Conservation (phyloP, 345 rosid genomes). For the Durio zibethinus region DNA sequence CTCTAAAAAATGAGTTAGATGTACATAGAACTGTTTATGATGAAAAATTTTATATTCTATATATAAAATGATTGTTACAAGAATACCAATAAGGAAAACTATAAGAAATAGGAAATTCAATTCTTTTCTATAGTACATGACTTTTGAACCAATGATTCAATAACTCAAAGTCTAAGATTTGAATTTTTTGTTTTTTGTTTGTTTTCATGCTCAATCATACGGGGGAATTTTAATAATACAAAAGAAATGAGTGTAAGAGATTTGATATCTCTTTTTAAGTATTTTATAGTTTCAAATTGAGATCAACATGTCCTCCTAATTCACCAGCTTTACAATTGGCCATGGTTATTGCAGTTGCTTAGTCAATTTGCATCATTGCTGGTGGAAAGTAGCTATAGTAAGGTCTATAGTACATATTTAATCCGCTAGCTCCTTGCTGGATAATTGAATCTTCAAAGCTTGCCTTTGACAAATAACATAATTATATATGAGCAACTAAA, state of each 20-base stretch:
- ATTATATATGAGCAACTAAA: not conserved
- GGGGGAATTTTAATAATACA: too few relatives aligned
- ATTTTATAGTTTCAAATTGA: slow-evolving; percentile 43
- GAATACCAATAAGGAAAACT: too few relatives aligned
- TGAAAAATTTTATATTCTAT: too few relatives aligned
- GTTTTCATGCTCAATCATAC: not conserved
- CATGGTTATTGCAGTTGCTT: not conserved
- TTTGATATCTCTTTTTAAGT: not conserved
- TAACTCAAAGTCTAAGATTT: not conserved
- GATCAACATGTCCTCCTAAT: slow-evolving; percentile 43
- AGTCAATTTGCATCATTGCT: slow-evolving; percentile 11
- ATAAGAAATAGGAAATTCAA: too few relatives aligned
- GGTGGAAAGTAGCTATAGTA: slow-evolving; percentile 44
- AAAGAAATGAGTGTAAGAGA: not conserved
- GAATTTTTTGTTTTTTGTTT: too few relatives aligned
- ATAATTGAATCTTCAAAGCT: slow-evolving; percentile 23
- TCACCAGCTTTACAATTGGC: slow-evolving; percentile 25
- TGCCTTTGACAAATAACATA: slow-evolving; percentile 21
- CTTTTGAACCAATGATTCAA: not conserved
- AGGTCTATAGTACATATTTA: slow-evolving; percentile 27
- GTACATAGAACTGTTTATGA: too few relatives aligned
- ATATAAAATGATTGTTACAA: too few relatives aligned
- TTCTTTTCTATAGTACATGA: not conserved
- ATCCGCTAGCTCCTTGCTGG: slow-evolving; percentile 14
- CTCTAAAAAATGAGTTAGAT: too few relatives aligned